phyloP scores from a whole-genome alignment of 345 rosid species.

The Eucalyptus regnans region DNA sequence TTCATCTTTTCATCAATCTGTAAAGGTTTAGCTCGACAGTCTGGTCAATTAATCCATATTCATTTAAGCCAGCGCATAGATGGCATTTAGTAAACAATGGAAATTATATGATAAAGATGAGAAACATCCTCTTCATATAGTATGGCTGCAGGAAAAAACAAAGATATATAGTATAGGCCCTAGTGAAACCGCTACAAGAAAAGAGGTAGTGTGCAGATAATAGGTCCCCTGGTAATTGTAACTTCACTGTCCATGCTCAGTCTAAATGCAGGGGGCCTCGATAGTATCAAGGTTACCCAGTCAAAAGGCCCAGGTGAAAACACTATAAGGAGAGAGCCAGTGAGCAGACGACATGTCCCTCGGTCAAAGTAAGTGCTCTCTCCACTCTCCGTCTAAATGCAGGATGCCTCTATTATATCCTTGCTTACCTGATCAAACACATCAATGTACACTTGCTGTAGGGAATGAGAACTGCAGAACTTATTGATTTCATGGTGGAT shows the following conservation, averaged over 20 bases:
- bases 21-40: background rate
- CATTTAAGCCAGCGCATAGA: background rate
- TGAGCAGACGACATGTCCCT: background rate
- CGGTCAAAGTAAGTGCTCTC: background rate
- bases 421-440: constrained; percentile 77
- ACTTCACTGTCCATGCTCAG: background rate
- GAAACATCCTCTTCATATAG: background rate
- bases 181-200: background rate
- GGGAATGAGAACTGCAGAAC: constrained; percentile 85
- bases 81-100: background rate
- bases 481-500: constrained; percentile 98
- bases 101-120: background rate
- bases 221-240: background rate
- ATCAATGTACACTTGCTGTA: constrained; percentile 94
- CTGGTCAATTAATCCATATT: background rate
- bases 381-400: background rate
- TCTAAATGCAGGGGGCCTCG: background rate
- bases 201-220: background rate
- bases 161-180: background rate
- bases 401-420: background rate
- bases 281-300: background rate
- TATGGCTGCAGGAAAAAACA: background rate
- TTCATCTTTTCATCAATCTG: constrained; percentile 94
- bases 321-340: background rate
- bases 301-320: background rate